Evolutionary conservation across 164 flowering plant species (phyloP).

Genomic region (grape (Vitis vinifera)): ASM3070453v1 NC_081808.1:914501-915000

Average conservation of each 20-base stretch:
- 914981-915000: conserved; percentile 38
- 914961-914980: conserved; percentile 43
- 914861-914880: background rate
- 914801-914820: conserved; percentile 48
- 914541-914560: conserved; percentile 20
- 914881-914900: conserved; percentile 43
- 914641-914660: conserved; percentile 6
- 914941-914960: conserved; percentile 36
- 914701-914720: conserved; percentile 35
- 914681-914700: conserved; percentile 25
- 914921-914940: conserved; percentile 40
- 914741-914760: conserved; percentile 52
- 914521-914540: conserved; percentile 34
- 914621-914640: background rate
- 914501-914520: conserved; percentile 31
- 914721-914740: conserved; percentile 47
- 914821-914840: background rate
- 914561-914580: conserved; percentile 7
- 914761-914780: conserved; percentile 45
- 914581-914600: background rate
- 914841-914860: background rate
- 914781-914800: conserved; percentile 55
- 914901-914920: conserved; percentile 47
- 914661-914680: conserved; percentile 21
- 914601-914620: background rate